Base-by-base conservation (phyloP, 768 basidiomycete species). In the Hygrophorus russula region DNA sequence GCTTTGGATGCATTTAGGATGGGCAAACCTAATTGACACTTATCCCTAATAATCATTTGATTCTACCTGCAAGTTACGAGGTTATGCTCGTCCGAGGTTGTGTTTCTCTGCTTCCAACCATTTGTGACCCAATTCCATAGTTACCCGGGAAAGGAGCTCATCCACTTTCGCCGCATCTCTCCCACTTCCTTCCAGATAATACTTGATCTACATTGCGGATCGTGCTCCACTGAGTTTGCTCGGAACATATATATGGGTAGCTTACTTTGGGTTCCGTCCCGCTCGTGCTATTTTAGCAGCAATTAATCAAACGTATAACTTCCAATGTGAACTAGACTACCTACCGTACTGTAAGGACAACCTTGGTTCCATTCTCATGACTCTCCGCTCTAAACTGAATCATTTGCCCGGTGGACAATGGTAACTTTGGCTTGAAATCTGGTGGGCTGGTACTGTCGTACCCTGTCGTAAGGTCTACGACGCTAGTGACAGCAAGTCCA, bases 231-330 rank as follows among this genome's bases (percentile, higher is more conserved):
- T 37, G 36, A 35, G 24, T 27, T 14, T 9, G 27, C 17, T 5
- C 2, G 42, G 27, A 15, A 46, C 17, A 37, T 4, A 6, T 5
- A 13, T 20, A 10, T 24, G 20, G 18, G 19, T 11, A 32, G 40
- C 15, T 27, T 53, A 83, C 86, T 76, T 92, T 92, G 0, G 89
- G 89, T 53, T 92, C 89, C 11, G 90, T 93, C 14, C 90, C 90
- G 51, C 85, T 88, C 20, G 89, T 92, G 42, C 89, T 82, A 46
- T 30, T 24, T 34, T 48, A n/a, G 40, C 42, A 11, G 34, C 30
- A 5, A 29, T 27, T 50, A 2, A 41, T 36, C 20, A 30, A 34
- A 1, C 30, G 42, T 8, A 5, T 8, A 4, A 31, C 40, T 40
- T 33, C 18, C 10, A 20, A 17, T 39, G 15, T 18, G 27, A 24